phyloP scores from a whole-genome alignment of 2,329 filamentous ascomycete species.

The Plectosphaerella cucumerina region DNA sequence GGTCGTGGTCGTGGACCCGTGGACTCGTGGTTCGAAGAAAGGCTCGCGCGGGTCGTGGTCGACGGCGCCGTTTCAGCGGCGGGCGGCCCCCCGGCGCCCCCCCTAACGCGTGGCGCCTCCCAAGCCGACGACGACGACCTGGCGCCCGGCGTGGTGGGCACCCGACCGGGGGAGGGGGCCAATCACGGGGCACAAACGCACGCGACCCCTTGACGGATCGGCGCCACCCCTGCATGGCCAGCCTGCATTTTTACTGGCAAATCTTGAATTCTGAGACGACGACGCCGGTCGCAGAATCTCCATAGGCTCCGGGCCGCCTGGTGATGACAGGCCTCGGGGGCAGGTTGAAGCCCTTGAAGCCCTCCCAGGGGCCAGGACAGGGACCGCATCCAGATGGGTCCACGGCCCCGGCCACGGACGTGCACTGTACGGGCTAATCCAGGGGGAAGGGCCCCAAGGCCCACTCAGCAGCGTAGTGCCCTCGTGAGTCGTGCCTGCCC shows the following conservation, averaged over 20 bases:
- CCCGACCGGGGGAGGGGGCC: not conserved
- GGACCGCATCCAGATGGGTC: no score
- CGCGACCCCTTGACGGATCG: not conserved
- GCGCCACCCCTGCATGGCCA: not conserved
- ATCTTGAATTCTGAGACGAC: not conserved
- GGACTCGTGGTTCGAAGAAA: no score
- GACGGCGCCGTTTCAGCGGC: not conserved
- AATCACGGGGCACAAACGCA: not conserved
- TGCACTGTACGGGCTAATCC: no score
- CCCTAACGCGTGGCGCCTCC: no score
- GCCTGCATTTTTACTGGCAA: not conserved
- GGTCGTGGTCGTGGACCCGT: not conserved
- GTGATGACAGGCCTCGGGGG: no score
- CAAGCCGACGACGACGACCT: no score
- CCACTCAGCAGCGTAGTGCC: no score
- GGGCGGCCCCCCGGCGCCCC: not conserved
- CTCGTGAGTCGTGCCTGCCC: no score
- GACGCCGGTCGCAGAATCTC: not conserved
- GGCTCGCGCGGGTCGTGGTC: slow-evolving; percentile 4
- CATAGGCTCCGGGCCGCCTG: not conserved
- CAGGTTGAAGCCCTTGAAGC: no score
- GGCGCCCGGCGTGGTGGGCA: not conserved
- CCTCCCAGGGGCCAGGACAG: no score
- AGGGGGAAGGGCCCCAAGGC: no score
- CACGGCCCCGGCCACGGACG: no score